Percentiles rank a stretch among this genome's conserved stretches.
Conservation (phyloP, 2,329 filamentous ascomycete genomes). For the Penicillium expansum region DNA sequence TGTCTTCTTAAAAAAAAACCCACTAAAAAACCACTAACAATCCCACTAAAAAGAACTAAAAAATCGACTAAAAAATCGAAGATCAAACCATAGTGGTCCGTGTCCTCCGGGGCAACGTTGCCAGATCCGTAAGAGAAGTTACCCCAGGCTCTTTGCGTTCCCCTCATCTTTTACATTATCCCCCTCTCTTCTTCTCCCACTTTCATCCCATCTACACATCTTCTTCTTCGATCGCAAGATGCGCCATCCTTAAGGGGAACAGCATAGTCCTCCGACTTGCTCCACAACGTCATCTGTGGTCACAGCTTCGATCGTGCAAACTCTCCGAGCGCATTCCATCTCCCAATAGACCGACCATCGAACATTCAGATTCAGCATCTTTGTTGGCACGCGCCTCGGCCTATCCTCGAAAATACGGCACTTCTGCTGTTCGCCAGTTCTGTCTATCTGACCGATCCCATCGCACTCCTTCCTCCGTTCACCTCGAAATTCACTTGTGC, state of each 20-base stretch:
- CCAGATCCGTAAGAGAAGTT: constrained; percentile 24
- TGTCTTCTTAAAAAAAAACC: background rate
- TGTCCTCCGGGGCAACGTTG: constrained; percentile 27
- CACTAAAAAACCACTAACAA: background rate
- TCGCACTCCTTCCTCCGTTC: background rate
- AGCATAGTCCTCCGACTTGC: constrained; percentile 17
- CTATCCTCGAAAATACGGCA: background rate
- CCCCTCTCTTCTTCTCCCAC: constrained; percentile 11
- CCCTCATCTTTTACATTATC: constrained; percentile 7
- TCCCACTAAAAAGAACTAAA: background rate
- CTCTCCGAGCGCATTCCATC: constrained; percentile 18
- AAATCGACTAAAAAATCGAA: background rate
- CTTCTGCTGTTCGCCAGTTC: background rate
- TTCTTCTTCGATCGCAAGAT: constrained; percentile 11
- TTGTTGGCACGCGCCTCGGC: background rate
- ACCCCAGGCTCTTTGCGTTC: constrained; percentile 13
- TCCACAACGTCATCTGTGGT: constrained; percentile 32
- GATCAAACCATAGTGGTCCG: constrained; percentile 19
- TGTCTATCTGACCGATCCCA: background rate
- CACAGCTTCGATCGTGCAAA: constrained; percentile 17
- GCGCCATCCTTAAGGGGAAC: constrained; percentile 29
- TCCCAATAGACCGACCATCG: background rate
- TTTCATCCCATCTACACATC: constrained; percentile 13
- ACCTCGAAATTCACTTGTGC: background rate
- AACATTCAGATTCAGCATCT: background rate